A percentile compares a stretch with the other conserved stretches of the same genome.
phyloP scores from a whole-genome alignment of 148 eudicot species.

The Rhododendron henanense region DNA sequence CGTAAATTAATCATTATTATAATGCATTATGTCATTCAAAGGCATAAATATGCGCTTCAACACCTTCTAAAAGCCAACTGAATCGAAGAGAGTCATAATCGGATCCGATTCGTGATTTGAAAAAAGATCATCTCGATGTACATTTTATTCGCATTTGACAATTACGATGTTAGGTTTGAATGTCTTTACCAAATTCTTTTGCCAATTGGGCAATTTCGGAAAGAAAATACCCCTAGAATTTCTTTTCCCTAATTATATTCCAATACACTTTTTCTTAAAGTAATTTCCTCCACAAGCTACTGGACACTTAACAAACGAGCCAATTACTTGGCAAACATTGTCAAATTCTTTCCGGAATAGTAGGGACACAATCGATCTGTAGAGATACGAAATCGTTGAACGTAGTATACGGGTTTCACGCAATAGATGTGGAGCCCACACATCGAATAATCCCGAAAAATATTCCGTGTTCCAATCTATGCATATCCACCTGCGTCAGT shows the following conservation, averaged over 20 bases:
- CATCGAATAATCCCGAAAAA: background rate
- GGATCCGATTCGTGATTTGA: background rate
- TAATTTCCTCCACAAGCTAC: background rate
- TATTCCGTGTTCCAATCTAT: background rate
- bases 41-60: background rate
- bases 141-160: background rate
- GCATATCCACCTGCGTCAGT: background rate
- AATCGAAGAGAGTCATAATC: background rate
- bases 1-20: too few relatives aligned
- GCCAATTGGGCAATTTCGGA: background rate
- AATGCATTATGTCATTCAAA: background rate
- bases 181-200: background rate
- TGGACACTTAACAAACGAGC: background rate
- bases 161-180: background rate
- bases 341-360: background rate
- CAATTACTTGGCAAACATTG: background rate
- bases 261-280: background rate
- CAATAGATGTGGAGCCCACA: background rate
- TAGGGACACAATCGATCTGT: background rate
- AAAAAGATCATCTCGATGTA: background rate
- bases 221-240: background rate
- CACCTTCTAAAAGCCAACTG: background rate
- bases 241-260: background rate
- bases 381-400: background rate
- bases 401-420: rapidly evolving